Conservation (phyloP, 371 early-diverging fungal genomes). For the Mycotypha africana region DNA sequence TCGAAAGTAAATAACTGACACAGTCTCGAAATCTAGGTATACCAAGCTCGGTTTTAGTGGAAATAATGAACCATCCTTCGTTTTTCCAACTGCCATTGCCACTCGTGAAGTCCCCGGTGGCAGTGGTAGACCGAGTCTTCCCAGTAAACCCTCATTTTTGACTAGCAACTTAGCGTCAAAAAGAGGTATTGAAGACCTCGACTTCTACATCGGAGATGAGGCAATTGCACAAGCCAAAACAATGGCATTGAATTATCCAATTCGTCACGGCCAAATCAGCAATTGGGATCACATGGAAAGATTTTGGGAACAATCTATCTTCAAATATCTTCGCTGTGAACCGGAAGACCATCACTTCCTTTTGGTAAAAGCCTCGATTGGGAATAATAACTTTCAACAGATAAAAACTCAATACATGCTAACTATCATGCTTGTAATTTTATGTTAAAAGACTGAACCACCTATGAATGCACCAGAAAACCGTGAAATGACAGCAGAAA, state of each 20-base stretch:
- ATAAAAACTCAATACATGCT: background rate
- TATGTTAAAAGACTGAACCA: conserved; percentile 69
- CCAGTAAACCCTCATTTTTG: conserved; percentile 56
- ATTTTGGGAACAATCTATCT: conserved; percentile 95
- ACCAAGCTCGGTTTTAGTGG: conserved; percentile 98
- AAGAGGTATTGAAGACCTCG: conserved; percentile 95
- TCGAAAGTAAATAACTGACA: background rate
- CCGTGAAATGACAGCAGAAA: conserved; percentile 91
- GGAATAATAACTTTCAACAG: background rate
- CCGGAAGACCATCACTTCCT: conserved; percentile 97
- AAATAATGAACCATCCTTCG: conserved; percentile 93
- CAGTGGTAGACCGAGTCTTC: conserved; percentile 51
- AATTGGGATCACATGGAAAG: conserved; percentile 95
- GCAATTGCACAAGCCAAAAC: conserved; percentile 85
- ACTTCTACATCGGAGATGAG: conserved; percentile 96
- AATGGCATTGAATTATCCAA: conserved; percentile 81
- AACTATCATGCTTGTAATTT: background rate
- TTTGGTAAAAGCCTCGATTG: conserved; percentile 41
- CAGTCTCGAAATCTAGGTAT: too few relatives aligned
- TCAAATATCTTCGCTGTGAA: conserved; percentile 95
- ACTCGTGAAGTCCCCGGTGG: conserved; percentile 58
- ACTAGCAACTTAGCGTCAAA: conserved; percentile 84
- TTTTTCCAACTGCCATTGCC: conserved; percentile 92
- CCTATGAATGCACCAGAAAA: conserved; percentile 91
- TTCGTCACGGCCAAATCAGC: conserved; percentile 86